A percentile compares a stretch with the other conserved stretches of the same genome.
phyloP scores from a whole-genome alignment of 306 rosid species.

The Alnus rubra region DNA sequence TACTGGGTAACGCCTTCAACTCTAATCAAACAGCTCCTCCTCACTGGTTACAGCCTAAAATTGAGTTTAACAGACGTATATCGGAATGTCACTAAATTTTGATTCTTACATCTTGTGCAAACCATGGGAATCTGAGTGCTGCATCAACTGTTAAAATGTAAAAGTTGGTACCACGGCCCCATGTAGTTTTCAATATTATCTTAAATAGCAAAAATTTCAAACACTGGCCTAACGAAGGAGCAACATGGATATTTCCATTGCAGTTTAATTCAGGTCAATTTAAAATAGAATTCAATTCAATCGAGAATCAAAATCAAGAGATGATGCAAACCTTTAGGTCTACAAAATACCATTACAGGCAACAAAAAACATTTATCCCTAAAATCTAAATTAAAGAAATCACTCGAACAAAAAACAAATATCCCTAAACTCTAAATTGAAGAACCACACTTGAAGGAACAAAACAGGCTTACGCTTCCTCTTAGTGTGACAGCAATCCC shows the following conservation, averaged over 20 bases:
- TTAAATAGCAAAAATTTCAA: slow-evolving; percentile 1
- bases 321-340: neutral
- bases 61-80: too few species aligned
- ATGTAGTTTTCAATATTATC: slow-evolving; percentile 15
- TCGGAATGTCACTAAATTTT: neutral
- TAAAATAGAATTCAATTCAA: neutral
- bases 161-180: slow-evolving; percentile 8
- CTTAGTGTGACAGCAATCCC: slow-evolving; percentile 95
- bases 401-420: neutral
- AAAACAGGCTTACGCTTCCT: slow-evolving; percentile 68
- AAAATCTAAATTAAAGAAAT: neutral
- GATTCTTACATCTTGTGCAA: neutral
- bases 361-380: neutral
- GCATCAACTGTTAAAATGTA: neutral
- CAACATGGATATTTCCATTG: slow-evolving; percentile 20
- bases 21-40: slow-evolving; percentile 10
- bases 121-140: neutral
- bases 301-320: neutral
- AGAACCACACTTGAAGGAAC: slow-evolving; percentile 9
- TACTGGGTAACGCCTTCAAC: slow-evolving; percentile 9
- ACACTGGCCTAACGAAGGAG: neutral
- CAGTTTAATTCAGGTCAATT: neutral
- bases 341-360: neutral
- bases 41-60: neutral
- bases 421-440: neutral